phyloP scores from a whole-genome alignment of 257 asterid genomes.

The Nicotiana attenuata region DNA sequence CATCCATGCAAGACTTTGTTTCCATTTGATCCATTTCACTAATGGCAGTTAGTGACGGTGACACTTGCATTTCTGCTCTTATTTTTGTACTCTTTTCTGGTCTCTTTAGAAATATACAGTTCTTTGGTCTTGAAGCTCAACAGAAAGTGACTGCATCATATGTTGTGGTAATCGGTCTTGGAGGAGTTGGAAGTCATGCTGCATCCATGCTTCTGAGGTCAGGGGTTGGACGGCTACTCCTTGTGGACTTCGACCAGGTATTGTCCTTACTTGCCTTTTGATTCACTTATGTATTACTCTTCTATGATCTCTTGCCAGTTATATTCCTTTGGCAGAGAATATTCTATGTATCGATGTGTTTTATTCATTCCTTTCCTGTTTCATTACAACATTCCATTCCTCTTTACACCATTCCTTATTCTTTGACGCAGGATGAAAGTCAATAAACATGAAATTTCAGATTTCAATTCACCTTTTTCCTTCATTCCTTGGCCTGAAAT shows the following conservation, averaged over 20 bases:
- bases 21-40: background rate
- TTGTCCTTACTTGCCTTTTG: background rate
- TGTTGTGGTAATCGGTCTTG: slow-evolving; percentile 95
- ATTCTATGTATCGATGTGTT: background rate
- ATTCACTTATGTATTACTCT: slow-evolving; percentile 4
- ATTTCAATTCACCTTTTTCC: background rate
- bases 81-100: slow-evolving; percentile 9
- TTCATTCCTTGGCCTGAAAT: background rate
- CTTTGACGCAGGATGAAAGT: background rate
- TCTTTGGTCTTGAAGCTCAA: slow-evolving; percentile 81
- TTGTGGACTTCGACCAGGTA: slow-evolving; percentile 97
- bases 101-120: slow-evolving; percentile 75
- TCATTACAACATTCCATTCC: background rate
- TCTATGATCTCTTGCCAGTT: background rate
- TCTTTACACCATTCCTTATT: background rate
- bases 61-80: slow-evolving; percentile 2
- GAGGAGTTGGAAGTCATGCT: slow-evolving; percentile 99
- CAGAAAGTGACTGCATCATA: slow-evolving; percentile 70
- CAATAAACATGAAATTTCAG: background rate
- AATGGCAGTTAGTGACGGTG: slow-evolving; percentile 1
- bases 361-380: background rate
- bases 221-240: slow-evolving; percentile 87
- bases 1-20: background rate
- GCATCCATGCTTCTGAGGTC: slow-evolving; percentile 97
- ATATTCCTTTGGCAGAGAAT: background rate